These are phyloP conservation scores for Leccinum ambiguum DNA, from an alignment of 1,284 basidiomycete species.

Conservation along the genomic window DNA sequence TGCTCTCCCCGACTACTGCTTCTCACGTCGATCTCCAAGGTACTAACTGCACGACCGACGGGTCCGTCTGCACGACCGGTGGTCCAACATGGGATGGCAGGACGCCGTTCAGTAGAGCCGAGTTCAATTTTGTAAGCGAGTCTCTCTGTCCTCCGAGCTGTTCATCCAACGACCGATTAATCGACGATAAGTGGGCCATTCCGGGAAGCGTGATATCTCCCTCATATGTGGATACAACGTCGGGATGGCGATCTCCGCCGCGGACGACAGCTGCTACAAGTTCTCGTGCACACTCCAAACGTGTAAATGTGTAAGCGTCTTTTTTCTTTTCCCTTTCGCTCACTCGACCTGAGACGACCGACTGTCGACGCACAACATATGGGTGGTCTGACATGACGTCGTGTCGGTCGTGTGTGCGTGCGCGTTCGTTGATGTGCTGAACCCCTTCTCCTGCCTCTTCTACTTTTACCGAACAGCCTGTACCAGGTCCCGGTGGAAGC, in stretches of 20 bases:
- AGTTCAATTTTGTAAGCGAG: constrained; percentile 22
- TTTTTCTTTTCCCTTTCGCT: not conserved
- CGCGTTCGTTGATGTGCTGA: not conserved
- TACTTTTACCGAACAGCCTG: constrained; percentile 16
- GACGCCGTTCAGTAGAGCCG: constrained; percentile 28
- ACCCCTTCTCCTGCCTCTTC: not conserved
- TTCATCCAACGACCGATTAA: not conserved
- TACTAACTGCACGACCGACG: constrained; percentile 22
- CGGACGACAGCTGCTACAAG: not conserved
- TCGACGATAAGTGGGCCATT: constrained; percentile 17
- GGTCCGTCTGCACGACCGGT: constrained; percentile 23
- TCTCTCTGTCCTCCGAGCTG: not conserved
- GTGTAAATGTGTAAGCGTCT: constrained; percentile 10
- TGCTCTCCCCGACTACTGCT: not conserved
- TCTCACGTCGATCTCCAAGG: constrained; percentile 11
- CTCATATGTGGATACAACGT: constrained; percentile 1
- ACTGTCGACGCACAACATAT: not conserved
- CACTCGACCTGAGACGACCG: not conserved
- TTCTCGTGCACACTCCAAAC: constrained; percentile 23
- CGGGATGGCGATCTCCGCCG: constrained; percentile 1
- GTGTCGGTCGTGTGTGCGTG: not conserved
- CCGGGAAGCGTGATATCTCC: constrained; percentile 16
- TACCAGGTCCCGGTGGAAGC: constrained; percentile 20
- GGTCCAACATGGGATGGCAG: constrained; percentile 26
- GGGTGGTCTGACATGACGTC: not conserved